A percentile compares a stretch with the other conserved stretches of the same genome.
Evolutionary conservation across 1,284 basidiomycete species (phyloP).

Genomic region (Microbotryum violaceum): DNA sequence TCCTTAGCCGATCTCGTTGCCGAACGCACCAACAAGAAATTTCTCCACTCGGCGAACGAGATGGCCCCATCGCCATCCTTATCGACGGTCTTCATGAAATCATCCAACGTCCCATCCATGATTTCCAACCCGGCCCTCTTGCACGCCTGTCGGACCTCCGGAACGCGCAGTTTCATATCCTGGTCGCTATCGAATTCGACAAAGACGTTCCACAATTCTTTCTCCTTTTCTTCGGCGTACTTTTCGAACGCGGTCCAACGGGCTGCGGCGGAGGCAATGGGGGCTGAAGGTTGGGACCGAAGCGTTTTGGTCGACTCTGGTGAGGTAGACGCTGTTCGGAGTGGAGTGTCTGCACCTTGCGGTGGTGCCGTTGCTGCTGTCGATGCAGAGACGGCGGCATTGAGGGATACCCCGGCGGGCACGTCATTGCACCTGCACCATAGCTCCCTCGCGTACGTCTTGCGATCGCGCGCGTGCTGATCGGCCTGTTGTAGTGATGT

Average conservation of each 20-base stretch:
- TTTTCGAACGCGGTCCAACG: slow-evolving; percentile 25
- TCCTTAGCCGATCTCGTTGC: background rate
- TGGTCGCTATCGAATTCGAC: slow-evolving; percentile 22
- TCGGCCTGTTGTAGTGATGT: background rate
- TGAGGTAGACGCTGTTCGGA: slow-evolving; percentile 8
- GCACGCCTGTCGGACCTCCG: slow-evolving; percentile 24
- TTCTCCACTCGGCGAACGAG: slow-evolving; percentile 76
- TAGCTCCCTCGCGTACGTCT: slow-evolving; percentile 27
- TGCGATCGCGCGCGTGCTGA: slow-evolving; percentile 13
- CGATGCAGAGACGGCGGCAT: background rate
- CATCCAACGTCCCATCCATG: slow-evolving; percentile 14
- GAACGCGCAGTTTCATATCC: slow-evolving; percentile 17
- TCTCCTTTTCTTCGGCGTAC: slow-evolving; percentile 29
- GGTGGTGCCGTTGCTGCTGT: background rate
- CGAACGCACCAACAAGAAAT: slow-evolving; percentile 60
- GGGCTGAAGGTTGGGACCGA: background rate
- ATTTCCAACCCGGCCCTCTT: slow-evolving; percentile 25
- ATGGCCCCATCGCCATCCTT: slow-evolving; percentile 43
- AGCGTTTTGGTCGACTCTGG: background rate
- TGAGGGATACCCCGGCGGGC: background rate
- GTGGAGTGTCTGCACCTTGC: background rate
- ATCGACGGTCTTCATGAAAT: slow-evolving; percentile 28
- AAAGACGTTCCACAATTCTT: slow-evolving; percentile 24
- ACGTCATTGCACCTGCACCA: slow-evolving; percentile 22
- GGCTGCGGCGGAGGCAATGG: background rate